Evolutionary conservation across 2,329 filamentous ascomycete species (phyloP).

Genomic region (Amylocarpus encephaloides): DNA sequence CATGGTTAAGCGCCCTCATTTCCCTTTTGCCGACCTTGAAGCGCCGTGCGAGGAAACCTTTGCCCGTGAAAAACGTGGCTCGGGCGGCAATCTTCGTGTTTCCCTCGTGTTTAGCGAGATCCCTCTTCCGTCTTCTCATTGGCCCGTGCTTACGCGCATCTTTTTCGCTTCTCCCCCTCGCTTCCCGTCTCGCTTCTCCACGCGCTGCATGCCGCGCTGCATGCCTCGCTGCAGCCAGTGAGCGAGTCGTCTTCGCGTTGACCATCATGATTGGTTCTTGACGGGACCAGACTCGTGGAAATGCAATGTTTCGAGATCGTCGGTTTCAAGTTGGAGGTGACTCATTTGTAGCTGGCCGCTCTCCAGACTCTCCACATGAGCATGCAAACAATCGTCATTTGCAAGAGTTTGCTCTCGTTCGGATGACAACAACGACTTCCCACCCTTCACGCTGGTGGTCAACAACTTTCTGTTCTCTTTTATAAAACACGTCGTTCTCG

Average conservation of each 20-base stretch:
- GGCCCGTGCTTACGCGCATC: conserved; percentile 19
- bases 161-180: conserved; percentile 14
- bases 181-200: conserved; percentile 7
- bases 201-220: conserved; percentile 30
- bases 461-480: too few species aligned
- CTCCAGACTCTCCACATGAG: conserved; percentile 17
- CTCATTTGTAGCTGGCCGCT: conserved; percentile 25
- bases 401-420: conserved; percentile 5
- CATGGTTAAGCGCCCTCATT: conserved; percentile 19
- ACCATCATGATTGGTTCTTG: conserved; percentile 12
- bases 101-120: conserved; percentile 25
- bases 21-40: conserved; percentile 23
- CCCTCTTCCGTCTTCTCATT: conserved; percentile 15
- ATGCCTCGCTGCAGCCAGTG: conserved; percentile 15
- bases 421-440: conserved; percentile 11
- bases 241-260: conserved; percentile 21
- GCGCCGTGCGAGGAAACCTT: conserved; percentile 1
- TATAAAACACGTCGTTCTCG: too few species aligned
- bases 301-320: conserved; percentile 27
- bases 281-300: background rate
- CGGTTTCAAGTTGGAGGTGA: conserved; percentile 26
- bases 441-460: too few species aligned
- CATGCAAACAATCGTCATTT: conserved; percentile 21
- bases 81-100: conserved; percentile 25
- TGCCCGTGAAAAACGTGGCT: background rate